Evolutionary conservation across 148 eudicot genomes (phyloP).

Genomic region (Rhododendron williamsianum): DNA sequence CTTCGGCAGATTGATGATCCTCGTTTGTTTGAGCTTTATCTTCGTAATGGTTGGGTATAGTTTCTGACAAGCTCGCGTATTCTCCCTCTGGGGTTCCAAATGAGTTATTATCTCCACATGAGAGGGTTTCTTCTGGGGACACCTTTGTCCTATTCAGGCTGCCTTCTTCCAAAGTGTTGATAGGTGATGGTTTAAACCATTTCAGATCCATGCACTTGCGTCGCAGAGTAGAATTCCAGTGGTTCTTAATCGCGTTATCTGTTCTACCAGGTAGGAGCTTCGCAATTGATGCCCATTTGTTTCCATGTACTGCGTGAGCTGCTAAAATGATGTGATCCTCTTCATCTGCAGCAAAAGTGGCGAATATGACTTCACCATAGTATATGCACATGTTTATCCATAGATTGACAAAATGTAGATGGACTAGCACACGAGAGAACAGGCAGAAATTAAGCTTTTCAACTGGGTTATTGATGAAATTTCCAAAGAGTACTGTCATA

Average conservation of each 20-base stretch:
- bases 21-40: slow-evolving; percentile 17
- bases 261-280: slow-evolving; percentile 85
- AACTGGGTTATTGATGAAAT: background rate
- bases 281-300: slow-evolving; percentile 82
- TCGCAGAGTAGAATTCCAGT: slow-evolving; percentile 81
- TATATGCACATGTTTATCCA: background rate
- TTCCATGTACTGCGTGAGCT: slow-evolving; percentile 76
- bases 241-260: slow-evolving; percentile 84
- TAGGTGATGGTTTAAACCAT: slow-evolving; percentile 4
- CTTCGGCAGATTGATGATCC: slow-evolving; percentile 21
- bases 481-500: background rate
- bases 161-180: slow-evolving; percentile 21
- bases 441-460: background rate
- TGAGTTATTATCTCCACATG: slow-evolving; percentile 40
- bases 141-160: slow-evolving; percentile 38
- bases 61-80: slow-evolving; percentile 17
- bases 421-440: background rate
- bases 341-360: slow-evolving; percentile 48
- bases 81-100: slow-evolving; percentile 32
- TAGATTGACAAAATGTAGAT: background rate
- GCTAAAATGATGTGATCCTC: slow-evolving; percentile 58
- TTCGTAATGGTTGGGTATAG: slow-evolving; percentile 21
- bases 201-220: slow-evolving; percentile 33
- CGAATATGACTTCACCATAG: background rate
- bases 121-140: slow-evolving; percentile 61